Base-by-base conservation (phyloP, 169 alveolate species). In the Plasmodium sp. region DNA sequence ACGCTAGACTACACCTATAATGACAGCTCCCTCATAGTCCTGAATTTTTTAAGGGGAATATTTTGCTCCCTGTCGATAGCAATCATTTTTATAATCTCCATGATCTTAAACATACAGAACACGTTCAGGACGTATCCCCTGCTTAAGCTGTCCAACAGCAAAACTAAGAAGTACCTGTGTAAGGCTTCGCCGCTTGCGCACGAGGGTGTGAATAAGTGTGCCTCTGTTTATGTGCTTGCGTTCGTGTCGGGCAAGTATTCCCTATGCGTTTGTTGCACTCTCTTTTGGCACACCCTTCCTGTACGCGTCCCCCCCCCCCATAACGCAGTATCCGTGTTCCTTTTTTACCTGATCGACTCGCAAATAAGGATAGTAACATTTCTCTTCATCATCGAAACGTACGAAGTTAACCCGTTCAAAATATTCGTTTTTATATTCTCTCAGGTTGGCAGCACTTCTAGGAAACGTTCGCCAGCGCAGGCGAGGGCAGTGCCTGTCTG, bases 371-470 rank as follows among this genome's bases (percentile, higher is more conserved):
- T 88, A 74, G 51, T 88, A n/a, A 88, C 94, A 43, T 88, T 88
- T 71, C 94, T 88, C 33, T 88, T 88, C 82, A 88, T 88, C 62
- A 79, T 88, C 34, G 94, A 88, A 71, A 88, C 94, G 51, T 88
- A 88, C 36, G 94, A 88, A 39, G 94, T 81, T 62, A 88, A 88
- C 27, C 94, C 94, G 12, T 88, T 88, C 54, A 88, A 88, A 81
- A 88, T 88, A 88, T 88, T 88, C 43, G 94, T 88, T 22, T 88
- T 88, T 80, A 88, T 88, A 56, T 88, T 88, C 36, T 88, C 94
- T 12, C 94, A 88, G 91, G 94, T 88, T 22, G 9, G 33, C 2
- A 74, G 14, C 58, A 31, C 62, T 79, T 48, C 27, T 41, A 43
- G 72, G 74, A 67, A 71, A 48, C 12, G 54, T 39, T 75, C 45